Base-by-base conservation (phyloP, 441 rosid genomes). In the Jatropha multifida region DNA sequence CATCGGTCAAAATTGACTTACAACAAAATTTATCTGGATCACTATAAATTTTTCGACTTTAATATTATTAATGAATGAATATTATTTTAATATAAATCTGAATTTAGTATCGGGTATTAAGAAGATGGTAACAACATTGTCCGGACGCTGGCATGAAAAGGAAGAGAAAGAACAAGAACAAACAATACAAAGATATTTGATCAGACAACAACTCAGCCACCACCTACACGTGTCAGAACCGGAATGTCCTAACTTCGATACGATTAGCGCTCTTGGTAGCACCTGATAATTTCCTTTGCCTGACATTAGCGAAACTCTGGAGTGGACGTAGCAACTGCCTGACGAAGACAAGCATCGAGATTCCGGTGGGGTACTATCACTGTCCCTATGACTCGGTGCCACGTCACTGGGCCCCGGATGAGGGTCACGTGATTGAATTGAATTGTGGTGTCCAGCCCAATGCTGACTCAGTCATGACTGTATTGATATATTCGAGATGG, bases 381-480 rank as follows among this genome's bases (percentile, higher is more conserved):
- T 54, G 42, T 69, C 46, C 7, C 0, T 7, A 17, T 80, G 71
- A 79, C 72, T 55, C 7, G 55, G 9, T 60, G 72, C 74, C 82
- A 80, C 82, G 77, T 80, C 79, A 60, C 6, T 14, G 65, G 65
- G 32, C 15, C 70, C 70, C 73, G 48, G 32, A 0, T 0, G 3
- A 15, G 1, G 18, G 65, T 46, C 62, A 26, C 68, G 63, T 56
- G 32, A 18, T 1, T 0, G 23, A 10, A 12, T 20, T 4, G 23
- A 26, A 60, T 73, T 68, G 75, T 63, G 75, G 68, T 46, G 5
- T 69, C 70, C 68, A 73, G 69, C 68, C 37, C 63, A 73, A 20
- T 1, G 40, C 71, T 80, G 79, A 79, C 60, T 75, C 74, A 51
- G 62, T 44, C 44, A 17, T 72, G 79, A 72, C 59, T 62, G 23